These are phyloP conservation scores for Datisca glomerata DNA, from an alignment of 306 rosid genomes.

Conservation along the genomic window DNA sequence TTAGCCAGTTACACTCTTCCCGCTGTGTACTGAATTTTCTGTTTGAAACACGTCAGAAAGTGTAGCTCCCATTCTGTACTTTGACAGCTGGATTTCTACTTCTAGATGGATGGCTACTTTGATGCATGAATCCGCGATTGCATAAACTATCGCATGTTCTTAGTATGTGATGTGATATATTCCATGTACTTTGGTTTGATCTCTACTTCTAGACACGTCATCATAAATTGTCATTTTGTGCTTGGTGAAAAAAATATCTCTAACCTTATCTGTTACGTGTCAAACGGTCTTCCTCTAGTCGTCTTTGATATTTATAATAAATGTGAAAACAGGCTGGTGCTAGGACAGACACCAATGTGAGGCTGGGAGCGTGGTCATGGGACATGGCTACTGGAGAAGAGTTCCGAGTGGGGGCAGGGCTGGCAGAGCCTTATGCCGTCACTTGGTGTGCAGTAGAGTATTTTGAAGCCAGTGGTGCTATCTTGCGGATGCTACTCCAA, in stretches of 20 bases:
- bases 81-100: constrained; percentile 17
- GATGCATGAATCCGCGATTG: constrained; percentile 7
- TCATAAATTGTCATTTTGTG: background rate
- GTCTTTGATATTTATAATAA: constrained; percentile 1
- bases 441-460: constrained; percentile 95
- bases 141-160: constrained; percentile 3
- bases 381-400: constrained; percentile 79
- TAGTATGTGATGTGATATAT: background rate
- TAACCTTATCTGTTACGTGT: too few relatives aligned
- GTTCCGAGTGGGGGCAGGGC: constrained; percentile 89
- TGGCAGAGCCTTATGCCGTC: constrained; percentile 74
- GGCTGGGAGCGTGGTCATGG: constrained; percentile 96
- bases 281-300: too few relatives aligned
- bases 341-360: constrained; percentile 34
- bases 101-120: too few relatives aligned
- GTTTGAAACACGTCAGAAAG: background rate
- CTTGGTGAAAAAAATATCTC: background rate
- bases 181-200: background rate
- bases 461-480: constrained; percentile 72
- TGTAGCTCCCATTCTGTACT: constrained; percentile 4
- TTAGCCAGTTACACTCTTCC: too few relatives aligned
- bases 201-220: background rate
- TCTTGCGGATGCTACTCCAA: constrained; percentile 54
- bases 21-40: background rate
- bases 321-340: constrained; percentile 47